Evolutionary conservation across 1,284 basidiomycete species (phyloP), one percentile per base, ranked within the genome.

Genomic region (Meripilus lineatus): DNA sequence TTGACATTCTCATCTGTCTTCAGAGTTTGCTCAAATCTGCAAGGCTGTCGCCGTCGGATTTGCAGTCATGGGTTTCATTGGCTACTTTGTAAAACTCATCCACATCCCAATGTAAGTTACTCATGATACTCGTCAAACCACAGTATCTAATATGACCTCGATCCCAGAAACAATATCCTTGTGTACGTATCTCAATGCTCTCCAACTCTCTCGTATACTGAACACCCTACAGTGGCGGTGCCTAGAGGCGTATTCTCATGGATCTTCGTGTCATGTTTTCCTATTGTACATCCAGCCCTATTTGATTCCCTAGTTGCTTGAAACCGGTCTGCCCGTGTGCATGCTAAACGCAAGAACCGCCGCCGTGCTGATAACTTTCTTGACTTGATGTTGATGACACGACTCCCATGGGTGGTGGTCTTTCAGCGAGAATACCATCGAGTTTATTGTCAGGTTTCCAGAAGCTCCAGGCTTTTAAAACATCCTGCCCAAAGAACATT

Each of bases 21-120:
- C n/a, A 96, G 93, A 97, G 65, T 97, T 92, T 67, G 59, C 81
- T 42, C 91, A 94, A 65, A 93, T 97, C 55, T 95, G 85, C 71
- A 84, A 84, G 63, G 93, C 93, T 36, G 90, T 97, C 47, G 91
- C 91, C 2, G 84, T 96, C 52, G 93, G 93, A 15, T 97, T 97
- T 60, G 89, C 83, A 43, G 89, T 97, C 55, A 96, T 96, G 92
- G 93, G 93, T n/a, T 91, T 94, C 75, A 93, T 95, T 65, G 92
- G 92, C 10, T 95, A 93, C 71, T 85, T 95, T 61, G 92, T 95
- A 54, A 94, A 94, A 69, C 80, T 95, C 53, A 93, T 95, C 58
- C 92, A 95, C 68, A 94, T 95, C 65, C 92, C 92, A 54, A 93
- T 95, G 90, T 93, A 56, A 71, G 89, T 80, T 32, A 18, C 44